These are phyloP conservation scores for Cokeromyces recurvatus DNA, from an alignment of 371 early-diverging fungal species.

Conservation along the genomic window DNA sequence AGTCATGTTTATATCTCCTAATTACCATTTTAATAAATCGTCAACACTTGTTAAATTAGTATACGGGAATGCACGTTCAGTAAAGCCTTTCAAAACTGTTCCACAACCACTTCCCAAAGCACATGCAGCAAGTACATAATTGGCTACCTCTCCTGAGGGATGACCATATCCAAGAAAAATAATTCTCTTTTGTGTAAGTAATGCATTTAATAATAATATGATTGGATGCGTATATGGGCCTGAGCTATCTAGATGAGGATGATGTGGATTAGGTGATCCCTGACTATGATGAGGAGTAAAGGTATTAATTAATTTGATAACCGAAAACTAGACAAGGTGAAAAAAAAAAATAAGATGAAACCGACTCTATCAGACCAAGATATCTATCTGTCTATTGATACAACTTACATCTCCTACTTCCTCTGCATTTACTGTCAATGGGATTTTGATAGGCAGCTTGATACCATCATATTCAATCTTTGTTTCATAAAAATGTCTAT, in stretches of 20 bases:
- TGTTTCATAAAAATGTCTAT: constrained; percentile 83
- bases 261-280: constrained; percentile 62
- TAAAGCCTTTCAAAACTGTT: constrained; percentile 75
- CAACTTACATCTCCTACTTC: constrained; percentile 92
- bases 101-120: constrained; percentile 90
- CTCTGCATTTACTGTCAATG: constrained; percentile 77
- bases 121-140: constrained; percentile 88
- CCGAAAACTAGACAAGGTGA: constrained; percentile 55
- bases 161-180: constrained; percentile 88
- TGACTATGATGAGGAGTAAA: constrained; percentile 53
- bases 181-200: constrained; percentile 90
- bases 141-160: constrained; percentile 90
- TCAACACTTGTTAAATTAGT: constrained; percentile 85
- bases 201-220: constrained; percentile 79
- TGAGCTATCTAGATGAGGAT: constrained; percentile 84
- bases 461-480: constrained; percentile 77
- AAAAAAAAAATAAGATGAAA: neutral
- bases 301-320: constrained; percentile 71
- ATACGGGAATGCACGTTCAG: constrained; percentile 91
- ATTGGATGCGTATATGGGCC: constrained; percentile 83
- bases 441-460: constrained; percentile 82
- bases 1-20: neutral
- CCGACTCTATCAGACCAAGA: too few relatives aligned
- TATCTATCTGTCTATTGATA: too few relatives aligned
- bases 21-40: constrained; percentile 71